Evolutionary conservation across 2,329 filamentous ascomycete species (phyloP), one percentile per base, ranked within the genome.

Genomic region (Exophiala calicioides): DNA sequence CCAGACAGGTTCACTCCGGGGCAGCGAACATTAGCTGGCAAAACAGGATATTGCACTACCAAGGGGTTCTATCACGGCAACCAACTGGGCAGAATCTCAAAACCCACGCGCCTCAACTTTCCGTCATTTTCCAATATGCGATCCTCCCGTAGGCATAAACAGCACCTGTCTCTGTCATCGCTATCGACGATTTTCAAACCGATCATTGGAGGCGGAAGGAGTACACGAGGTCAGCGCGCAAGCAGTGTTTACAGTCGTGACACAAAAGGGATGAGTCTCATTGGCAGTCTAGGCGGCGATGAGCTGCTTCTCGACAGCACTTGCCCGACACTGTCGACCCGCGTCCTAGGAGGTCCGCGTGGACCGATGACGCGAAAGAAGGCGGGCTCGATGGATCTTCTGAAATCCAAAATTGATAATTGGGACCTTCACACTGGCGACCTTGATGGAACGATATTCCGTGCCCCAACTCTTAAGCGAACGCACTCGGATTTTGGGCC

Each of bases 211-310:
- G 12, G 21, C 3, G n/a, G 40, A 13, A 40, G 16, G 23, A 43
- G 40, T 20, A 40, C 37, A 18, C 35, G 26, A 19, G 48, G 47
- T 15, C 23, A 38, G 8, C 36, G 39, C 29, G 43, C 50, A 9
- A 53, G 52, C 33, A 59, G 57, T 35, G 35, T 52, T 13, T 59
- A 57, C 36, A 57, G 55, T 37, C 45, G 46, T 20, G 50, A 59
- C 31, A 45, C 50, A 9, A 39, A 33, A 37, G 54, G 43, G 4
- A 20, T 58, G 21, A 55, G 49, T 33, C 36, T 53, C 6, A 30
- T 27, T 7, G 44, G 33, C 20, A 52, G 32, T 15, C 31, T 26
- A 27, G 32, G 32, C 23, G 26, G 24, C n/a, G 36, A 26, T 16
- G 29, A 19, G 24, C 27, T 34, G 29, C 35, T 34, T 29, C 13